Evolutionary conservation across 2,329 filamentous ascomycete species (phyloP).

Genomic region (Aspergillus luchuensis): DNA sequence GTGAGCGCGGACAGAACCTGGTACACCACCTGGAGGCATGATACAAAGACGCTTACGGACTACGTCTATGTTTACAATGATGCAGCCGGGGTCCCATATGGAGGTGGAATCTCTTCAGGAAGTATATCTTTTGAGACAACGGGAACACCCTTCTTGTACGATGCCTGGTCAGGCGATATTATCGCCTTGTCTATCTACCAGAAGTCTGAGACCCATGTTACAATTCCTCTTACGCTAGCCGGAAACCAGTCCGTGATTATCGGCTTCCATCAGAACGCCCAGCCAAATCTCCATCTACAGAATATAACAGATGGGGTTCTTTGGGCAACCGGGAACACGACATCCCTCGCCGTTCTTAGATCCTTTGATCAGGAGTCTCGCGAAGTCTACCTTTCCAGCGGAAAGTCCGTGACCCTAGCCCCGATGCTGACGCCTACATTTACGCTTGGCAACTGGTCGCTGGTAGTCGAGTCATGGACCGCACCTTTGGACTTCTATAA

Average conservation of each 20-base stretch:
- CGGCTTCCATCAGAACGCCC: slow-evolving; percentile 30
- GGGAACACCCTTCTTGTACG: slow-evolving; percentile 38
- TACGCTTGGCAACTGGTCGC: slow-evolving; percentile 38
- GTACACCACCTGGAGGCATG: slow-evolving; percentile 42
- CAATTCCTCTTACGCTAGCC: slow-evolving; percentile 39
- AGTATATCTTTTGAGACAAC: slow-evolving; percentile 32
- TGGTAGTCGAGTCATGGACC: slow-evolving; percentile 44
- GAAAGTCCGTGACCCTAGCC: not conserved
- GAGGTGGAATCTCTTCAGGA: slow-evolving; percentile 19
- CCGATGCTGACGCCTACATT: not conserved
- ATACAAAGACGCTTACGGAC: slow-evolving; percentile 24
- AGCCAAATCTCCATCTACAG: not conserved
- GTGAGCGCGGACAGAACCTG: slow-evolving; percentile 32
- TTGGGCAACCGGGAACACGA: not conserved
- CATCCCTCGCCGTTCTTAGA: not conserved
- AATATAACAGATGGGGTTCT: slow-evolving; percentile 14
- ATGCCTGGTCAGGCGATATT: slow-evolving; percentile 49
- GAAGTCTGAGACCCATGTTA: slow-evolving; percentile 27
- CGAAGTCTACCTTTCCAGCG: not conserved
- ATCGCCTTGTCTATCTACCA: slow-evolving; percentile 37
- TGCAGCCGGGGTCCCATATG: not conserved
- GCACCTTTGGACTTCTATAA: slow-evolving; percentile 38
- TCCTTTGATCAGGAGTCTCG: not conserved
- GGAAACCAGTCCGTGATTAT: slow-evolving; percentile 46
- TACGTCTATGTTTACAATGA: slow-evolving; percentile 50